Base-by-base conservation (phyloP, 1,284 basidiomycete species). In the Anthracocystis walkeri region DNA sequence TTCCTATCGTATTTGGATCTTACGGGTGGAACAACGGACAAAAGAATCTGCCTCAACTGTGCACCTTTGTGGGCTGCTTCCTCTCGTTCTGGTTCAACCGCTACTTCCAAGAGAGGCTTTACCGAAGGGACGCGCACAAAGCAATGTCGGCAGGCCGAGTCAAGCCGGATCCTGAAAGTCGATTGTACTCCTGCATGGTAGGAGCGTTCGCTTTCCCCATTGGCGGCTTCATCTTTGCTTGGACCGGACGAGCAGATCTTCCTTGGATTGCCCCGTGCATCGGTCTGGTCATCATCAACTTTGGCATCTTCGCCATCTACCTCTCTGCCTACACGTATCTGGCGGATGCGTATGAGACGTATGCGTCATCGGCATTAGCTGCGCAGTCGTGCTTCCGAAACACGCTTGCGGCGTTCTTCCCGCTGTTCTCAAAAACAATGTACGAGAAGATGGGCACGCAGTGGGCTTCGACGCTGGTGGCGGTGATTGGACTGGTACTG, bases 81-180 rank as follows among this genome's bases (percentile, higher is more conserved):
- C 69, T 93, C 42, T 93, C 92, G 0, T 90, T 91, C 33, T 77
- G 91, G 21, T 90, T 91, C 40, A 91, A 93, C 84, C 50, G 35
- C 35, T 54, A 81, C 53, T 54, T 84, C 82, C 76, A 78, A 45
- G 76, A 75, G 35, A 40, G 58, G 23, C 55, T 76, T 18, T 78
- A 76, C 31, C 56, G 50, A 5, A 46, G 58, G 41, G 57, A 61
- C 16, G 65, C 58, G 18, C 27, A 41, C 25, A 49, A 54, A n/a
- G 77, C 50, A 23, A 20, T 21, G 18, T 21, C 50, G 7, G 50
- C 50, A 8, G 50, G 85, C 6, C 69, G 78, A 1, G 85, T 86
- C 10, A 78, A 82, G 29, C 85, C 87, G 0, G 75, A 80, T 0
- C 87, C 87, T 1, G 87, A 88, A 77, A 86, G 85, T 8, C 70